Conservation (phyloP, 1,139 yeast genomes). For the Arxiozyma slooffiae region DNA sequence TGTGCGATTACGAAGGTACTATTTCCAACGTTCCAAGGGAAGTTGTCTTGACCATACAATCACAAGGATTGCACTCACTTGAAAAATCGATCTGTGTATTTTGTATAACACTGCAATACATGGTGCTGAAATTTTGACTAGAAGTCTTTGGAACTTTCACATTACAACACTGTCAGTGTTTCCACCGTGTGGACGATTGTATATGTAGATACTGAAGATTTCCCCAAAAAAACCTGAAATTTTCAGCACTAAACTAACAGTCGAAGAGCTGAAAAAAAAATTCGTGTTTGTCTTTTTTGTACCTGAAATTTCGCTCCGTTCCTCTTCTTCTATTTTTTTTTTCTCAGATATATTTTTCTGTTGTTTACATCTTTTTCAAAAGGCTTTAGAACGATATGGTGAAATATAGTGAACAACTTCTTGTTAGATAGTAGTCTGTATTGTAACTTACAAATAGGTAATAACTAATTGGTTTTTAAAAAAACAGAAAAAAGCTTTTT, state of each 20-base stretch:
- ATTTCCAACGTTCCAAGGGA: neutral
- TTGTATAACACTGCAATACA: neutral
- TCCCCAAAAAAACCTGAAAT: neutral
- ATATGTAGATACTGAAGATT: neutral
- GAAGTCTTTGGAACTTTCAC: neutral
- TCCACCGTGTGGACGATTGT: neutral
- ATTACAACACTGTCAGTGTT: neutral
- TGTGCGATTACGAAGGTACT: too few species aligned
- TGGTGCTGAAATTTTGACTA: neutral
- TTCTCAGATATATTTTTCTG: neutral
- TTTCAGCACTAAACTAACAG: neutral
- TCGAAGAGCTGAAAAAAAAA: neutral
- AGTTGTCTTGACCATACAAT: neutral
- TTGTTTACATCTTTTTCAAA: neutral
- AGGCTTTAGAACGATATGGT: too few species aligned
- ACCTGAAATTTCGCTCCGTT: constrained; percentile 12
- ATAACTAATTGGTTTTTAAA: too few species aligned
- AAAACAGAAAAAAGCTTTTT: too few species aligned
- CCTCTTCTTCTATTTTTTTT: neutral
- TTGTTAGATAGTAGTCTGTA: too few species aligned
- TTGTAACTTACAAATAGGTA: too few species aligned
- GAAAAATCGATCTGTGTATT: too few species aligned
- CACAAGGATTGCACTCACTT: too few species aligned
- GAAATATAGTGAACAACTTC: too few species aligned
- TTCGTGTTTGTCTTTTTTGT: neutral